Percentiles rank a stretch among this genome's conserved stretches.
Evolutionary conservation across 345 rosid genomes (phyloP).

Genomic region (Citrus trifoliata): DNA sequence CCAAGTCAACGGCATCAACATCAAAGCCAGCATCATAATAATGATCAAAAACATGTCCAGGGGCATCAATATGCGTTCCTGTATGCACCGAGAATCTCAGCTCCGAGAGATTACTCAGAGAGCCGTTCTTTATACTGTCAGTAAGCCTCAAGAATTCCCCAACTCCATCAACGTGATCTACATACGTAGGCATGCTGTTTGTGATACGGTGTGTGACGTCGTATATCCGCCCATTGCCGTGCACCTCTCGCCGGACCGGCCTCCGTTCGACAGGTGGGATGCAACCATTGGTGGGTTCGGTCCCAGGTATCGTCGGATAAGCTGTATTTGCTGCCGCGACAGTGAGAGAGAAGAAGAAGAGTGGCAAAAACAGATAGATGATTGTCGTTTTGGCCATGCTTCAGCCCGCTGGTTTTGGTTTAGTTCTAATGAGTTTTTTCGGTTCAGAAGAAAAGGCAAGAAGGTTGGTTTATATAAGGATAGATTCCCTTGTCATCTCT

Average conservation of each 20-base stretch:
- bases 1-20: not conserved
- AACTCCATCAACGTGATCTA: constrained; percentile 21
- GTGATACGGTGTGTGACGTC: constrained; percentile 45
- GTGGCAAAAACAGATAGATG: not conserved
- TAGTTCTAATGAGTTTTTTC: too few species aligned
- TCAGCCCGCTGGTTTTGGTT: too few species aligned
- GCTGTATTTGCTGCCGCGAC: not conserved
- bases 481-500: too few species aligned
- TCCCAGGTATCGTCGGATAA: not conserved
- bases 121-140: constrained; percentile 45
- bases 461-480: too few species aligned
- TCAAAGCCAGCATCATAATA: not conserved
- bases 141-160: constrained; percentile 41
- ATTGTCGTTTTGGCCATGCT: not conserved
- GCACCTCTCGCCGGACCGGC: constrained; percentile 28
- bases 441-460: too few species aligned
- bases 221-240: constrained; percentile 35
- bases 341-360: not conserved
- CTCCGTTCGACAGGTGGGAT: not conserved
- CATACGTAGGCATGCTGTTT: constrained; percentile 33
- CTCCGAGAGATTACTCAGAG: constrained; percentile 18
- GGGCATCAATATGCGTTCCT: constrained; percentile 16
- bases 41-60: not conserved
- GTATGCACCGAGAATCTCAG: constrained; percentile 38
- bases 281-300: not conserved